Evolutionary conservation across 2,329 filamentous ascomycete genomes (phyloP), one percentile per base, ranked within the genome.

Genomic region (Beauveria rudraprayagi): DNA sequence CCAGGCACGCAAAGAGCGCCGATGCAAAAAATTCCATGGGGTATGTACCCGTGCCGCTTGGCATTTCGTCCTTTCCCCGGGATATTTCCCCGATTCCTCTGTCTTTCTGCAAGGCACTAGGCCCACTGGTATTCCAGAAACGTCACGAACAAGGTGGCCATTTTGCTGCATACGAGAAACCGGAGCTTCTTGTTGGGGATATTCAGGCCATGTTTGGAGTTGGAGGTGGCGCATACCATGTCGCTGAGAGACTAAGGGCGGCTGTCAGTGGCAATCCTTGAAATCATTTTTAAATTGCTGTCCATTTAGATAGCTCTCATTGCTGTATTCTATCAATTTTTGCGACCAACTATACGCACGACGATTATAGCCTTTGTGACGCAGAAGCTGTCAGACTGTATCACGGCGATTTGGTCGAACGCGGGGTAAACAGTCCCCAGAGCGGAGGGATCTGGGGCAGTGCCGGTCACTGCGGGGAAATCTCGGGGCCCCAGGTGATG

Each of bases 141-240:
- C 66, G 71, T 6, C 78, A 83, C 55, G 70, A 76, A 1, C 74
- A 74, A 8, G 83, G 83, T 0, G 84, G 84, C 0, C 85, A 88
- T 68, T 88, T 88, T 67, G 83, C 83, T 1, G 80, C 85, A 0
- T 81, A 78, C 66, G 85, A 88, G 70, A 72, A 73, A 24, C 85
- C 85, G 0, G 74, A 82, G 24, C 71, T 76, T 5, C 71, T 88
- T 26, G 79, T 75, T 0, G 71, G 70, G 2, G 85, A 88, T 67
- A 63, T 88, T 60, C 75, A 74, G 64, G 74, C 73, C 7, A 86
- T 87, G 83, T 86, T 86, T 73, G 47, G 37, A 6, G 2, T 2
- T n/a, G 34, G 37, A 14, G 56, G 56, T 8, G 47, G 47, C 22
- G 56, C 37, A 37, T n/a, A 34, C 52, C 17, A 43, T 10, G 22